Evolutionary conservation across 441 rosid genomes (phyloP), one percentile per base, ranked within the genome.

Genomic region (Metrosideros polymorpha): DNA sequence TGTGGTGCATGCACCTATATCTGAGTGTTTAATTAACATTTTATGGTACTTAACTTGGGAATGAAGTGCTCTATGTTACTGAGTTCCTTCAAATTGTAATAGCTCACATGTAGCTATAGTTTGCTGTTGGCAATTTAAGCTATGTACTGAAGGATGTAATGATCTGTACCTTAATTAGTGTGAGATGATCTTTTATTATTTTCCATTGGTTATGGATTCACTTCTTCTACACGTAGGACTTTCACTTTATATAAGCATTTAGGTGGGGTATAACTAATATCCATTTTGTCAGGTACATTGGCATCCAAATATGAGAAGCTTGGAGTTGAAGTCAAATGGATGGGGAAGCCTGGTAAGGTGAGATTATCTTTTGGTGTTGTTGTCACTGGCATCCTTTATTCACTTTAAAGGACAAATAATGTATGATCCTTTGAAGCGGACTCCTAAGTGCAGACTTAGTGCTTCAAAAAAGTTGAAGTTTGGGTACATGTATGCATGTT

Each of bases 271-370:
- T n/a, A 22, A 39, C 47, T 71, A 12, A 22, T 39, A 71, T 10
- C 47, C 47, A 52, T 88, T 54, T 86, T 86, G 12, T 83, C 83
- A 94, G 95, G 98, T 87, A 93, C 97, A 14, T 90, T 97, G 89
- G 98, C 96, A 77, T 91, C 96, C 82, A 95, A 93, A 90, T 97
- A 93, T 87, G 96, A 97, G 92, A 93, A 96, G 88, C 92, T 96
- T 42, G 98, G 98, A 24, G 98, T 97, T 88, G 97, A 94, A 88
- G 98, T 97, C 79, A 97, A 92, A 90, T 97, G 99, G 99, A 97
- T 96, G 96, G 99, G 99, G 47, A 96, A 96, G 89, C 99, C 99
- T 71, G 93, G 92, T 87, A 93, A 96, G 98, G 98, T 94, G 86
- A 88, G 61, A 61, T 27, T 12, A 35, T 53, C 49, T 77, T 29